Evolutionary conservation across 371 early-diverging fungal species (phyloP), one percentile per base, ranked within the genome.

Genomic region (Quaeritorhiza haematococci): DNA sequence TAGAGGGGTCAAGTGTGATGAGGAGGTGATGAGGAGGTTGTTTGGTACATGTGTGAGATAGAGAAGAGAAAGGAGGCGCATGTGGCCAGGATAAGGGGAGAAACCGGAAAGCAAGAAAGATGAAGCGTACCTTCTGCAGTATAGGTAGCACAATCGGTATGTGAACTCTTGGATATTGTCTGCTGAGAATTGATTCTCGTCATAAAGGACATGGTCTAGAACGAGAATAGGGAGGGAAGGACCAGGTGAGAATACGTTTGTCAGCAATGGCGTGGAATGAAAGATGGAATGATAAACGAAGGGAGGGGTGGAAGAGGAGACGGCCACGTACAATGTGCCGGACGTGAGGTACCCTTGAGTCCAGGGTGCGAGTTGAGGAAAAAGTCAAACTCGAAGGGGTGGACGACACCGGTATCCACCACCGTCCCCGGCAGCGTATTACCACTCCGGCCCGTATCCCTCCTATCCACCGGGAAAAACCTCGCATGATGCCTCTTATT

Each of bases 381-480:
- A 56, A 79, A 79, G 59, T 79, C 80, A 58, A 61, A 69, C 26
- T 63, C 64, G 58, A 58, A 64, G n/a, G 76, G 74, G 52, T 69
- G 68, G 3, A 66, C 63, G 7, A 79, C 59, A 19, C 63, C 58
- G 17, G 50, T 33, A 41, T 72, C 73, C 26, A 73, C 59, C 57
- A 73, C 59, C 19, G 73, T 75, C 27, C 75, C 75, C n/a, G 76
- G 69, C 43, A 48, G 48, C 4, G 64, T 53, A 59, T 68, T 72
- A 19, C 67, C 66, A 19, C 28, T 55, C 29, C 30, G 29, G 10
- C 6, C 54, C 17, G 35, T 56, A 50, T 56, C 65, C 35, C 42
- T 29, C 41, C 3, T 1, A 26, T 56, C 35, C 38, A 33, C 50
- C 23, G 35, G 27, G 27, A 56, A 48, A 46, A 75, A 73, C 26